A percentile compares a stretch with the other conserved stretches of the same genome.
phyloP scores from a whole-genome alignment of 176 grass and related monocot genomes.

The Canna indica region DNA sequence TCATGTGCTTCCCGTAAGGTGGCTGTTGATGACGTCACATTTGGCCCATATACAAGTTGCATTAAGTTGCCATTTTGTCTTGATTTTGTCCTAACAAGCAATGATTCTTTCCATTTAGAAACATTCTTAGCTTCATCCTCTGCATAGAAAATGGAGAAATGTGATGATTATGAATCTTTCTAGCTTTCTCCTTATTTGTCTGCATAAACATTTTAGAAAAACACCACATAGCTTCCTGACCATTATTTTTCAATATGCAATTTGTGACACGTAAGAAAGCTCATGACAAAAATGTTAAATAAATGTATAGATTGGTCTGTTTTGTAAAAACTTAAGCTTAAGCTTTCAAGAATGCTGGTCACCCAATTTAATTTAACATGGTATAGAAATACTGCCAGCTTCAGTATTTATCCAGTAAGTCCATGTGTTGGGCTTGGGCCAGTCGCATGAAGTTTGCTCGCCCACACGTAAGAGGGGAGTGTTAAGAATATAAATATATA shows the following conservation, averaged over 20 bases:
- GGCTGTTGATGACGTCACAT: constrained; percentile 22
- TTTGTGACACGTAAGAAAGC: background rate
- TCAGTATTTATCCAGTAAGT: too few relatives aligned
- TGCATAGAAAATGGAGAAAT: constrained; percentile 24
- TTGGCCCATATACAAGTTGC: constrained; percentile 72
- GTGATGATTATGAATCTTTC: background rate
- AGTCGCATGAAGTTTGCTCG: too few relatives aligned
- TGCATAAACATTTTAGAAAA: background rate
- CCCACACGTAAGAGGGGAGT: too few relatives aligned
- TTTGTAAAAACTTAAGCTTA: too few relatives aligned
- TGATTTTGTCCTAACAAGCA: constrained; percentile 50
- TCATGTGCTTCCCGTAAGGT: constrained; percentile 21
- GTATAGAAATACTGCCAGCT: too few relatives aligned
- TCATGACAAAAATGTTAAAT: too few relatives aligned
- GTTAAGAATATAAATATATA: too few relatives aligned
- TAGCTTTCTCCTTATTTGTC: background rate
- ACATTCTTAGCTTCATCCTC: constrained; percentile 47
- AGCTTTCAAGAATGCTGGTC: too few relatives aligned
- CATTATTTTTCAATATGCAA: background rate
- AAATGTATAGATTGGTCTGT: too few relatives aligned
- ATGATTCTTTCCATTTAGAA: constrained; percentile 84
- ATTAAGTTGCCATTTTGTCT: constrained; percentile 60
- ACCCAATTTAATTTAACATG: background rate
- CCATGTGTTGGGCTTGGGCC: too few relatives aligned
- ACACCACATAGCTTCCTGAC: background rate